phyloP scores from a whole-genome alignment of 1,284 basidiomycete species.

The Heterobasidion parviporum region DNA sequence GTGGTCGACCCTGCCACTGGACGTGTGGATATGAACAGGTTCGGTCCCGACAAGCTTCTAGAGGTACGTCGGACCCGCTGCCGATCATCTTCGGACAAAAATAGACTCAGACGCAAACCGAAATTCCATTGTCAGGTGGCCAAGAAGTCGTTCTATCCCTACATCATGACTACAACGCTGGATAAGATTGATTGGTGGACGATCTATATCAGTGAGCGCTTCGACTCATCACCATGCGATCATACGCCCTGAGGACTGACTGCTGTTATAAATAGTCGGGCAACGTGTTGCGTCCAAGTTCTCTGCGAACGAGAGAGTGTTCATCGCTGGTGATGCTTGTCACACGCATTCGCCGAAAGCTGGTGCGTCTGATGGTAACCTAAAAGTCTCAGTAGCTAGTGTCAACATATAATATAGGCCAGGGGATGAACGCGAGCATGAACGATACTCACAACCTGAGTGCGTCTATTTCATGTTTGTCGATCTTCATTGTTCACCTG shows the following conservation, averaged over 20 bases:
- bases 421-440: slow-evolving; percentile 73
- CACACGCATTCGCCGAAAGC: slow-evolving; percentile 81
- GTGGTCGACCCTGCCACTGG: slow-evolving; percentile 41
- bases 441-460: slow-evolving; percentile 76
- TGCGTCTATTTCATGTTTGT: slow-evolving; percentile 15
- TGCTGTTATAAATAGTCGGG: slow-evolving; percentile 36
- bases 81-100: not conserved
- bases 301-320: slow-evolving; percentile 61
- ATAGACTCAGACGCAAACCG: not conserved
- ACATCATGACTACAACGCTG: slow-evolving; percentile 42
- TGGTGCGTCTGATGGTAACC: slow-evolving; percentile 10
- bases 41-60: slow-evolving; percentile 54
- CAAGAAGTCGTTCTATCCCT: slow-evolving; percentile 61
- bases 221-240: not conserved
- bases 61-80: slow-evolving; percentile 29
- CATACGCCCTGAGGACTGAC: too few species aligned
- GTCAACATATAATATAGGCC: slow-evolving; percentile 36
- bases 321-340: slow-evolving; percentile 77
- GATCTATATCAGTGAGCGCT: slow-evolving; percentile 47
- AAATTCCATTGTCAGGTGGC: slow-evolving; percentile 32
- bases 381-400: not conserved
- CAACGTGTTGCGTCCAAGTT: slow-evolving; percentile 71
- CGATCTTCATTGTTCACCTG: not conserved
- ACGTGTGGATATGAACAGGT: slow-evolving; percentile 52
- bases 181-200: slow-evolving; percentile 75